A percentile compares a stretch with the other conserved stretches of the same genome.
Conservation (phyloP, 345 rosid genomes). For the Arabidopsis suecica region DNA sequence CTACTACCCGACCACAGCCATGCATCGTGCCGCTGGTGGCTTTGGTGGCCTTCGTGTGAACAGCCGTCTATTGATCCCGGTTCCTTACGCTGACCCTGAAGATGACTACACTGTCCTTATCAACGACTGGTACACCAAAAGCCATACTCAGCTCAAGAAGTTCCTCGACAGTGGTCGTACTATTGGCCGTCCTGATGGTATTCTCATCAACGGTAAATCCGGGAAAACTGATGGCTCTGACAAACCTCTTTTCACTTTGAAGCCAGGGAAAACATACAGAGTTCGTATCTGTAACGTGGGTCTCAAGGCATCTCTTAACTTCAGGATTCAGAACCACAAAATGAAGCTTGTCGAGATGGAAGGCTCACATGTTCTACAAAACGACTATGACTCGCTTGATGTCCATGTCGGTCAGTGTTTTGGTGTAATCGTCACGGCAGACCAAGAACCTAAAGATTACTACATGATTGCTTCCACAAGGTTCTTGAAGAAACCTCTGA, state of each 20-base stretch:
- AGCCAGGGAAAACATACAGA: conserved; percentile 60
- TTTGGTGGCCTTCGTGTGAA: conserved; percentile 78
- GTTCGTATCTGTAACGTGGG: conserved; percentile 71
- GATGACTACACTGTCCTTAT: conserved; percentile 70
- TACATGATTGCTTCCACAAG: conserved; percentile 67
- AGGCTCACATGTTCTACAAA: conserved; percentile 73
- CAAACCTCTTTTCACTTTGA: conserved; percentile 60
- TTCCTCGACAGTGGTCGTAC: conserved; percentile 59
- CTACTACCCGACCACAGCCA: conserved; percentile 57
- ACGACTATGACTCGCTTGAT: conserved; percentile 65
- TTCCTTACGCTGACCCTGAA: conserved; percentile 66
- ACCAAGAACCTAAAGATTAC: conserved; percentile 65
- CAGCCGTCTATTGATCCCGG: conserved; percentile 68
- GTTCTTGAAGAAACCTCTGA: conserved; percentile 45
- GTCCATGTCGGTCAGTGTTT: conserved; percentile 70
- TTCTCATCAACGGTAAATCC: conserved; percentile 63
- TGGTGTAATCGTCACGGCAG: conserved; percentile 51
- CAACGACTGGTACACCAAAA: conserved; percentile 62
- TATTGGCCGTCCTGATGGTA: conserved; percentile 58
- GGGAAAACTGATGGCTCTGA: not conserved
- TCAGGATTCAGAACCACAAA: conserved; percentile 64
- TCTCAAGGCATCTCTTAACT: conserved; percentile 58
- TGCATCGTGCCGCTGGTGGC: conserved; percentile 70
- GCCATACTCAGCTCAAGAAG: conserved; percentile 51
- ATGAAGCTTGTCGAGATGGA: conserved; percentile 78